phyloP scores from a whole-genome alignment of 768 basidiomycete species.

The Lentinula edodes region DNA sequence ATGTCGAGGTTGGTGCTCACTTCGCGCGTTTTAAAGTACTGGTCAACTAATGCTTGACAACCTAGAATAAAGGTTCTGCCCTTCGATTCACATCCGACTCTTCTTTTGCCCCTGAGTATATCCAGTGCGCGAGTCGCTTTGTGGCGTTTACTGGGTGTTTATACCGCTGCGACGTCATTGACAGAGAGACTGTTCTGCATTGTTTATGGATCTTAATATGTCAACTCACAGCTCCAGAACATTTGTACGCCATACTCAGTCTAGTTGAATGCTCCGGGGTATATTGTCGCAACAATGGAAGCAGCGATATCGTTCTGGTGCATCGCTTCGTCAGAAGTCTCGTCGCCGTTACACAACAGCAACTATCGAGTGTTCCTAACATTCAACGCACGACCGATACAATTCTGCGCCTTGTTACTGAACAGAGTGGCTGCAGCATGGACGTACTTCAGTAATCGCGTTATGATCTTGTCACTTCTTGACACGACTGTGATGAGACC shows the following conservation, averaged over 20 bases:
- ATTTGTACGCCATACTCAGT: background rate
- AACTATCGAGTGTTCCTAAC: background rate
- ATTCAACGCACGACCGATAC: too few relatives aligned
- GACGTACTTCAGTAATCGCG: background rate
- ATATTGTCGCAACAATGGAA: background rate
- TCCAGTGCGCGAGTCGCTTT: background rate
- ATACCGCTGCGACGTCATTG: background rate
- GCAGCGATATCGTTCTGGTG: background rate
- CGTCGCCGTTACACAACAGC: background rate
- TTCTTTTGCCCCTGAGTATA: background rate
- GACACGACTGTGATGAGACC: too few relatives aligned
- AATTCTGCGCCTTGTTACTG: background rate
- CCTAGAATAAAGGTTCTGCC: background rate
- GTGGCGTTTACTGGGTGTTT: background rate
- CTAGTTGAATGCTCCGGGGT: background rate
- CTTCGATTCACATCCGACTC: background rate
- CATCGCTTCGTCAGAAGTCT: background rate
- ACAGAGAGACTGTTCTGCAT: background rate
- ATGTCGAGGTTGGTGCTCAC: background rate
- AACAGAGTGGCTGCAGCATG: background rate
- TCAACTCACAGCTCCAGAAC: background rate
- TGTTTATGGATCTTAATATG: background rate
- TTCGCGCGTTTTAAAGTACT: background rate
- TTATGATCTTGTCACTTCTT: too few relatives aligned
- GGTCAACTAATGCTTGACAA: background rate